Evolutionary conservation across 2,329 filamentous ascomycete species (phyloP).

Genomic region (Aspergillus piperis): DNA sequence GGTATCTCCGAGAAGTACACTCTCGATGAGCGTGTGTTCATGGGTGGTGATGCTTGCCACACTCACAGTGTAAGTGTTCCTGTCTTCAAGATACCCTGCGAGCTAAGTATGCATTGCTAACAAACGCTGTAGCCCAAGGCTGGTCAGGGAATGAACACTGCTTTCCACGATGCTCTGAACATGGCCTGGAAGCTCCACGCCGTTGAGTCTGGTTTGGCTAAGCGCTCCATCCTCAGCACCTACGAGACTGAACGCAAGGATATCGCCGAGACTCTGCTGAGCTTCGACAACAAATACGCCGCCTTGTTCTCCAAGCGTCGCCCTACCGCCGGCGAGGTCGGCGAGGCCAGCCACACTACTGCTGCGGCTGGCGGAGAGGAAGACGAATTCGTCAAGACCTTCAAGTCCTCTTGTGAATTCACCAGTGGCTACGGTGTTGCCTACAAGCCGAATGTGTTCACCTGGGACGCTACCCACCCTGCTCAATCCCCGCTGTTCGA

Average conservation of each 20-base stretch:
- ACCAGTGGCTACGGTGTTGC: slow-evolving; percentile 89
- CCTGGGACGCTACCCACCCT: slow-evolving; percentile 75
- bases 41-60: slow-evolving; percentile 66
- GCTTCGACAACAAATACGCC: slow-evolving; percentile 87
- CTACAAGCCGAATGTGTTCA: slow-evolving; percentile 78
- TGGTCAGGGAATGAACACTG: slow-evolving; percentile 65
- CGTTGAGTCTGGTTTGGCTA: slow-evolving; percentile 79
- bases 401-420: slow-evolving; percentile 90
- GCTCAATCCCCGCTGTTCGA: slow-evolving; percentile 71
- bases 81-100: background rate
- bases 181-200: slow-evolving; percentile 95
- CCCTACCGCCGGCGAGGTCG: slow-evolving; percentile 71
- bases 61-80: slow-evolving; percentile 53
- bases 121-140: slow-evolving; percentile 54
- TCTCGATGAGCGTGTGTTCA: slow-evolving; percentile 65
- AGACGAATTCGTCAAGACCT: slow-evolving; percentile 83
- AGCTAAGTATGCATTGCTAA: slow-evolving; percentile 10
- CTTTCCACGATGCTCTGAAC: slow-evolving; percentile 71
- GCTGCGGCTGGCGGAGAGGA: slow-evolving; percentile 33
- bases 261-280: slow-evolving; percentile 78
- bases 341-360: slow-evolving; percentile 58
- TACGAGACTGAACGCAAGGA: slow-evolving; percentile 85
- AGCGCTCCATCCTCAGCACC: slow-evolving; percentile 72
- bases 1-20: slow-evolving; percentile 67
- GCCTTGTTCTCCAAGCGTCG: slow-evolving; percentile 82